Conservation (phyloP, 805 yeast genomes). For the Debaryomyces maramus region DNA sequence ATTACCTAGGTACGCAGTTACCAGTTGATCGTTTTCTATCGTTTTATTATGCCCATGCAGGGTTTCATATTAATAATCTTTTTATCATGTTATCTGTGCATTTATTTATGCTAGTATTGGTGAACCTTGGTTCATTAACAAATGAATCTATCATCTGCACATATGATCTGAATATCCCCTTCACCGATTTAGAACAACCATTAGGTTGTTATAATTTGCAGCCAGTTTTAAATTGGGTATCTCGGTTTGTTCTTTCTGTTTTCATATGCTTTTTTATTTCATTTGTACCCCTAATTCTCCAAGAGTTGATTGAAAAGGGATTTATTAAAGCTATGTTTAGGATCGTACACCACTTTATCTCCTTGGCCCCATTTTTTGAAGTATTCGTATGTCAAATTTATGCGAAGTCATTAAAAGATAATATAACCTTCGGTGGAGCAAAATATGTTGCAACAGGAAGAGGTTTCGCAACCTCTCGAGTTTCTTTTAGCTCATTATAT, state of each 20-base stretch:
- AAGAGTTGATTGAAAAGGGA: conserved; percentile 87
- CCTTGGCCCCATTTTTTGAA: conserved; percentile 88
- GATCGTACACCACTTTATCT: conserved; percentile 70
- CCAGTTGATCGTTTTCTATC: conserved; percentile 89
- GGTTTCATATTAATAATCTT: conserved; percentile 89
- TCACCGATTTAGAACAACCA: conserved; percentile 73
- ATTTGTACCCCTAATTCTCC: conserved; percentile 82
- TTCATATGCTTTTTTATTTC: conserved; percentile 92
- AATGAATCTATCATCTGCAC: conserved; percentile 71
- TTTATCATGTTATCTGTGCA: conserved; percentile 87
- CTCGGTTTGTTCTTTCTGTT: conserved; percentile 82
- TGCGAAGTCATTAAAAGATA: conserved; percentile 71
- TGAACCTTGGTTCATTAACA: conserved; percentile 76
- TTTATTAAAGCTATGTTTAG: conserved; percentile 69
- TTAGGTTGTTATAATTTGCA: conserved; percentile 81
- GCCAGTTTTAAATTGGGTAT: conserved; percentile 90
- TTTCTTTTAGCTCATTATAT: conserved; percentile 69
- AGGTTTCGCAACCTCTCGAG: conserved; percentile 86
- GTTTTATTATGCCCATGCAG: conserved; percentile 95
- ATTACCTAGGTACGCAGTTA: conserved; percentile 82
- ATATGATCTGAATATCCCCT: conserved; percentile 65
- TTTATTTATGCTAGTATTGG: conserved; percentile 74
- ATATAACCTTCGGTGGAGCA: conserved; percentile 89
- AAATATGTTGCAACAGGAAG: conserved; percentile 89
- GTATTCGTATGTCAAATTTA: conserved; percentile 94